These are phyloP conservation scores for Phylloporus scabripes DNA, from an alignment of 768 basidiomycete genomes.

Conservation along the genomic window DNA sequence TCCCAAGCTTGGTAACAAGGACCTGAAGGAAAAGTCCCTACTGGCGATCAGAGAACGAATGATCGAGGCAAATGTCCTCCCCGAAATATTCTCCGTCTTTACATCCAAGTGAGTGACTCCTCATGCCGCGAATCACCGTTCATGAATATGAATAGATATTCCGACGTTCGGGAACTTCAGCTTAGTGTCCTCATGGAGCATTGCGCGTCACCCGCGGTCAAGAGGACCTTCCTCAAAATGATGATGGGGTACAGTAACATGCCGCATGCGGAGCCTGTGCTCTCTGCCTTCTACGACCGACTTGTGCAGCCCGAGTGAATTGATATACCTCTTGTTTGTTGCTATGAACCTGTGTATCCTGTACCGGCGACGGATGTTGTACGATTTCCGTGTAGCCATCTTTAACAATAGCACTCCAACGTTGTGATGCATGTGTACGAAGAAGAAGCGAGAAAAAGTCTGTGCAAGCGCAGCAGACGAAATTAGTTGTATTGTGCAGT, in stretches of 20 bases:
- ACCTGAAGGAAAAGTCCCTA: conserved; percentile 16
- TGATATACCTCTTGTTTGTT: background rate
- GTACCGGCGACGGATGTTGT: background rate
- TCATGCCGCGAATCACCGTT: background rate
- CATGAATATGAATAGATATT: conserved; percentile 6
- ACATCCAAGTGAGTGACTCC: conserved; percentile 16
- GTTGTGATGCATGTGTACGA: background rate
- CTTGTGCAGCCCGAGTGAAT: conserved; percentile 3
- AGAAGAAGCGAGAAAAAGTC: background rate
- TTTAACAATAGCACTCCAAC: background rate
- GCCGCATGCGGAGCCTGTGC: conserved; percentile 1
- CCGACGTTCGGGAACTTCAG: conserved; percentile 3
- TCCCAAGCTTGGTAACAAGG: conserved; percentile 12
- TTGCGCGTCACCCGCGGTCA: background rate
- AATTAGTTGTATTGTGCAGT: background rate
- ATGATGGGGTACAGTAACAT: background rate
- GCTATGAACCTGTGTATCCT: background rate
- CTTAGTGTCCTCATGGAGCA: conserved; percentile 3
- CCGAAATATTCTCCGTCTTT: conserved; percentile 26
- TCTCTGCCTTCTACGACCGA: conserved; percentile 15
- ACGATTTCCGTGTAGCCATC: background rate
- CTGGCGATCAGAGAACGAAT: conserved; percentile 16
- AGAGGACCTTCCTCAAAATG: background rate
- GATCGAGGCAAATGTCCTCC: conserved; percentile 16
- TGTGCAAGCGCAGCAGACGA: background rate